A percentile compares a stretch with the other conserved stretches of the same genome.
phyloP scores from a whole-genome alignment of 305 asterid species.

The Petunia hybrid region DNA sequence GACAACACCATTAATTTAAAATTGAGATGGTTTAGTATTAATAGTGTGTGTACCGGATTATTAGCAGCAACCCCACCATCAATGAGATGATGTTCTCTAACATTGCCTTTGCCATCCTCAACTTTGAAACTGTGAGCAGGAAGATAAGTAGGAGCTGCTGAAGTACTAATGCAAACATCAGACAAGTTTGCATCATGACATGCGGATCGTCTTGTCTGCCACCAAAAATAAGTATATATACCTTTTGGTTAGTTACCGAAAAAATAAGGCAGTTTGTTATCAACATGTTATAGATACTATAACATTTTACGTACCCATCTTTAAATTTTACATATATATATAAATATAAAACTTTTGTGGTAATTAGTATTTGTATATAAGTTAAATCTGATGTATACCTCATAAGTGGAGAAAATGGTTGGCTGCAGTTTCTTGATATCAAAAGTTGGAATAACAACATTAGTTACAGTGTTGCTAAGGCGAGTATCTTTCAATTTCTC shows the following conservation, averaged over 20 bases:
- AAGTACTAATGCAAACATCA: conserved; percentile 48
- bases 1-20: background rate
- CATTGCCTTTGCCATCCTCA: conserved; percentile 29
- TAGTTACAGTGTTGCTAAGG: conserved; percentile 44
- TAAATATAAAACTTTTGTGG: too few relatives aligned
- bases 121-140: conserved; percentile 46
- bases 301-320: too few relatives aligned
- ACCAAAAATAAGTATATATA: background rate
- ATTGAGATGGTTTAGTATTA: background rate
- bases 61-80: conserved; percentile 56
- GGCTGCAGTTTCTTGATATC: conserved; percentile 48
- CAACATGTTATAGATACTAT: too few relatives aligned
- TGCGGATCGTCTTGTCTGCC: conserved; percentile 36
- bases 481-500: conserved; percentile 39
- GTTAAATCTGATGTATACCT: conserved; percentile 30
- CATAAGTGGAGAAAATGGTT: conserved; percentile 48
- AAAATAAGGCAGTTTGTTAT: background rate
- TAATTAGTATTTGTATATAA: too few relatives aligned
- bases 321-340: too few relatives aligned
- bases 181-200: conserved; percentile 37
- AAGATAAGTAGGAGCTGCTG: conserved; percentile 54
- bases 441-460: conserved; percentile 53
- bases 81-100: conserved; percentile 40
- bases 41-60: conserved; percentile 43
- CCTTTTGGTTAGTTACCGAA: background rate